These are phyloP conservation scores for Casuarina cunninghamiana DNA, from an alignment of 306 rosid genomes.

Conservation along the genomic window DNA sequence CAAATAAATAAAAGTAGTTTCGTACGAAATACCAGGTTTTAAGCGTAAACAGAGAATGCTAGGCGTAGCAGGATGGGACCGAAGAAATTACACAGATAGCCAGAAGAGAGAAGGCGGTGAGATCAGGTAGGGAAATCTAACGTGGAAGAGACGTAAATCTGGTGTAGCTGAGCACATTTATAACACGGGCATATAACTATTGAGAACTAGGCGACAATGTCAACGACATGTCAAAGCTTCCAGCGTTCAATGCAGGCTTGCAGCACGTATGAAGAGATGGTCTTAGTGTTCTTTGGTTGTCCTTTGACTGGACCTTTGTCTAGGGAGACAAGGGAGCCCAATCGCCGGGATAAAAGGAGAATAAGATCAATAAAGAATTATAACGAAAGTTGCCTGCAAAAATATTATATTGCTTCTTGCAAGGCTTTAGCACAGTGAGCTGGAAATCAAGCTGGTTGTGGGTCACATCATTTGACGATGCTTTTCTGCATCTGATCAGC, in stretches of 20 bases:
- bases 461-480: not conserved
- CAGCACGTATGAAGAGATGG: not conserved
- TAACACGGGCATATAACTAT: not conserved
- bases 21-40: not conserved
- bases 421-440: not conserved
- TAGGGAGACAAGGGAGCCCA: conserved; percentile 19
- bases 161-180: conserved; percentile 17
- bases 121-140: no score
- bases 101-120: not conserved
- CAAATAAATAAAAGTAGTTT: not conserved
- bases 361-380: not conserved
- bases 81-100: not conserved
- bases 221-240: not conserved
- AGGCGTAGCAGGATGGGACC: not conserved
- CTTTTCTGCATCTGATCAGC: not conserved
- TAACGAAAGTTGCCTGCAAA: not conserved
- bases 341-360: not conserved
- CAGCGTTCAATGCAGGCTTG: not conserved
- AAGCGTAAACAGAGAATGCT: not conserved
- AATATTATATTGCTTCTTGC: not conserved
- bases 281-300: not conserved
- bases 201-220: not conserved
- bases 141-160: conserved; percentile 8
- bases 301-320: conserved; percentile 1
- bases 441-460: not conserved